phyloP scores from a whole-genome alignment of 1,284 basidiomycete species.

The Pholiota adiposa region DNA sequence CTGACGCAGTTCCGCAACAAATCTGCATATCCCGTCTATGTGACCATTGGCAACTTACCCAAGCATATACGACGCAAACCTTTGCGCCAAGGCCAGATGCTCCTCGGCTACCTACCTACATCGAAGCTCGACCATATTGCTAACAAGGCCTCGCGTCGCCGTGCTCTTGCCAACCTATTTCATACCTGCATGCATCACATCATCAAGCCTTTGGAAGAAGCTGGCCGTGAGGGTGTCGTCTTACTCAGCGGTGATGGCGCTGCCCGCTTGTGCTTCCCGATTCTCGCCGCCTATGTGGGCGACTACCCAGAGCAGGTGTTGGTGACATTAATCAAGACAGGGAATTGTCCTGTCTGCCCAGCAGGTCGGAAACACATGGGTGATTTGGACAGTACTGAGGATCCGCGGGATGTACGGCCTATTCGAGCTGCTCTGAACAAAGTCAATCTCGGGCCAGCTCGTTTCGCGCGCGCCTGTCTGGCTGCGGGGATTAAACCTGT shows the following conservation, averaged over 20 bases:
- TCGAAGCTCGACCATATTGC: constrained; percentile 41
- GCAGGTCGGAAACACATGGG: too few relatives aligned
- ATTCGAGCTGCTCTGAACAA: too few relatives aligned
- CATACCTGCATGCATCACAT: constrained; percentile 41
- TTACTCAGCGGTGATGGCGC: constrained; percentile 39
- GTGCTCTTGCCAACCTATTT: constrained; percentile 34
- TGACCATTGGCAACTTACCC: constrained; percentile 41
- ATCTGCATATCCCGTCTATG: constrained; percentile 40
- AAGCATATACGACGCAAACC: constrained; percentile 27
- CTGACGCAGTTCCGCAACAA: constrained; percentile 36
- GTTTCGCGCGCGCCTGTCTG: too few relatives aligned
- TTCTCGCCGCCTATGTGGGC: constrained; percentile 23
- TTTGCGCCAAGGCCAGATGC: constrained; percentile 24
- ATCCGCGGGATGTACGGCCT: too few relatives aligned
- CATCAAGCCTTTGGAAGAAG: constrained; percentile 33
- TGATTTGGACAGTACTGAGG: too few relatives aligned
- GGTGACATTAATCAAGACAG: constrained; percentile 34
- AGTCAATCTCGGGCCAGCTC: too few relatives aligned
- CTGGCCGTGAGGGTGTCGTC: constrained; percentile 36
- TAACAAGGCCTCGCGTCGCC: constrained; percentile 16
- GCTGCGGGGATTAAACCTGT: too few relatives aligned
- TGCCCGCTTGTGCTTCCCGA: constrained; percentile 32
- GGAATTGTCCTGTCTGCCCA: too few relatives aligned
- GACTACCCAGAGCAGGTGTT: constrained; percentile 50
- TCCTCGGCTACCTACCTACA: constrained; percentile 46